Percentiles rank a stretch among this genome's conserved stretches.
These are phyloP conservation scores for Diaporthe velutina DNA, from an alignment of 2,329 filamentous ascomycete genomes.

Conservation along the genomic window DNA sequence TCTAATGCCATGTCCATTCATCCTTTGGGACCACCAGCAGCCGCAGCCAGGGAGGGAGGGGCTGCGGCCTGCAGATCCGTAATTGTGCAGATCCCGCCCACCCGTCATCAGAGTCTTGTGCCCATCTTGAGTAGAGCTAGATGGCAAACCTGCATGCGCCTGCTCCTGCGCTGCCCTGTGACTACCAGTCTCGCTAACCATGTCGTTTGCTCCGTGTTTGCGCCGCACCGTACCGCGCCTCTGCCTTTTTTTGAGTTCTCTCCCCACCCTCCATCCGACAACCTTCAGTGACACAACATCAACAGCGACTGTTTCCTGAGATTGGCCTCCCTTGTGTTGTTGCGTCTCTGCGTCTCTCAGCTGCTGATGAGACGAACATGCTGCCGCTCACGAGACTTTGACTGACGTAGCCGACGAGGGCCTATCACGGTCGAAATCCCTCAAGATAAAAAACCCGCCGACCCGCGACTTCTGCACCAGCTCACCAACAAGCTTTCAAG, in stretches of 20 bases:
- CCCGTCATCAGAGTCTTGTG: background rate
- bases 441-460: background rate
- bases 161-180: background rate
- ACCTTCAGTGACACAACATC: background rate
- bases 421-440: background rate
- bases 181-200: background rate
- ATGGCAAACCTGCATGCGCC: conserved; percentile 5
- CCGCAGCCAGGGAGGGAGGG: conserved; percentile 12
- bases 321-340: background rate
- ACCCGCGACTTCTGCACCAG: background rate
- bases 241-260: background rate
- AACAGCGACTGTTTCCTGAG: background rate
- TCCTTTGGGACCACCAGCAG: background rate
- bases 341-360: background rate
- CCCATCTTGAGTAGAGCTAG: background rate
- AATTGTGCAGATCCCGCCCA: conserved; percentile 13
- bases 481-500: conserved; percentile 24
- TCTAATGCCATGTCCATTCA: conserved; percentile 1
- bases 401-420: conserved; percentile 19
- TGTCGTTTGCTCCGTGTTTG: conserved; percentile 8
- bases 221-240: background rate
- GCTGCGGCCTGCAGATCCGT: conserved; percentile 20
- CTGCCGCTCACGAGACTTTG: background rate
- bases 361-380: conserved; percentile 18
- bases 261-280: background rate